A percentile compares a stretch with the other conserved stretches of the same genome.
phyloP scores from a whole-genome alignment of 805 yeast species.

The Ogataea haglerorum region DNA sequence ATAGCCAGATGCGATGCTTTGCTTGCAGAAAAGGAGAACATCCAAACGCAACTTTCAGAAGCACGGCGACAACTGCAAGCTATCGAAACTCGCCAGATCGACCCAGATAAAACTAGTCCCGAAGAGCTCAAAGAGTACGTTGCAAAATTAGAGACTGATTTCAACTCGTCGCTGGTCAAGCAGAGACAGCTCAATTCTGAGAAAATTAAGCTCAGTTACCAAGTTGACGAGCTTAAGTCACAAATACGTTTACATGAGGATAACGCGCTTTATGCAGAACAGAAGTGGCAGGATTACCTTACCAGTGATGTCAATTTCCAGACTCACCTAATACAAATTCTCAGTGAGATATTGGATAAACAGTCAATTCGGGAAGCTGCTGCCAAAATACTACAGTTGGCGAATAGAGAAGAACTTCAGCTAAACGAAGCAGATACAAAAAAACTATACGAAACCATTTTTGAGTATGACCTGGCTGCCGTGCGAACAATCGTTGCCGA shows the following conservation, averaged over 20 bases:
- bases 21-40: not conserved
- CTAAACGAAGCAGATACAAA: conserved; percentile 27
- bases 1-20: too few species aligned
- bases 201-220: conserved; percentile 30
- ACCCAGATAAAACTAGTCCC: not conserved
- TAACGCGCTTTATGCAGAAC: conserved; percentile 10
- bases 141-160: conserved; percentile 4
- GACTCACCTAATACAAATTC: conserved; percentile 46
- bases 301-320: conserved; percentile 42
- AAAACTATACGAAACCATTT: conserved; percentile 33
- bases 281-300: conserved; percentile 15
- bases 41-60: not conserved
- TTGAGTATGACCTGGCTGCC: conserved; percentile 56
- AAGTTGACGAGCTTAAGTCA: conserved; percentile 36
- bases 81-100: not conserved
- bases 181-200: conserved; percentile 19
- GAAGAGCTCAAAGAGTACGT: conserved; percentile 4
- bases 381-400: conserved; percentile 42
- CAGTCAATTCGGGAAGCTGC: conserved; percentile 58
- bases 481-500: conserved; percentile 56
- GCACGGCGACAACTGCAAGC: not conserved
- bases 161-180: conserved; percentile 14
- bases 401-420: conserved; percentile 28
- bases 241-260: conserved; percentile 33
- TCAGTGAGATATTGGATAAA: conserved; percentile 55